Base-by-base conservation (phyloP, 768 basidiomycete genomes). In the Pulveroboletus sp. region DNA sequence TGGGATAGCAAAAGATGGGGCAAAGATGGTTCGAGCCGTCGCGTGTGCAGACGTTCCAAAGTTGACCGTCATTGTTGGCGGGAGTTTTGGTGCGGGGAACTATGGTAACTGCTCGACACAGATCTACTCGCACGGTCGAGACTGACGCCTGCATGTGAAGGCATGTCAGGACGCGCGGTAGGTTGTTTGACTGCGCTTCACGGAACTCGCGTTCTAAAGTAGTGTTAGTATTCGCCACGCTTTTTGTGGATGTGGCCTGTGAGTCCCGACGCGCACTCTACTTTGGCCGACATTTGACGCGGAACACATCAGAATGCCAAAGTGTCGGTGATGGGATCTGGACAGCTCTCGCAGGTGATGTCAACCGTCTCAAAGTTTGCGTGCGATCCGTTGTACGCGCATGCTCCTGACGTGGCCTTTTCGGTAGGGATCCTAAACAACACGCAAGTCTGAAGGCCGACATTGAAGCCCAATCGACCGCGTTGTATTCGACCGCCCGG, bases 201-300 rank as follows among this genome's bases (percentile, higher is more conserved):
- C 20, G 33, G 14, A 39, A 20, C n/a, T 19, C 31, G 8, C 45
- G 32, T 35, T 52, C 52, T 57, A 31, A 44, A 42, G 40, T 39
- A 31, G 11, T 34, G 41, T 8, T 43, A 94, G 84, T 97, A 95
- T 69, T 92, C 90, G 5, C 94, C 94, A 16, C 78, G 92, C 51
- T 97, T 97, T 78, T 69, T 97, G 43, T 97, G 91, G 90, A 94
- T 94, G 91, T 97, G 94, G 94, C 94, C 94, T 49, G 89, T 90
- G 69, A 60, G 87, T 72, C 31, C 38, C 3, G 52, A 20, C 41
- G 16, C 31, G 43, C 31, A 2, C 38, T 32, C 11, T 36, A 45
- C 49, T 43, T 42, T 51, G 29, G 34, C 46, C 51, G 19, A 51
- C 48, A 23, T 25, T 50, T 50, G 44, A 53, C 37, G 35, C 35